Evolutionary conservation across 306 rosid genomes (phyloP).

Genomic region (Rubus idaeus): DNA sequence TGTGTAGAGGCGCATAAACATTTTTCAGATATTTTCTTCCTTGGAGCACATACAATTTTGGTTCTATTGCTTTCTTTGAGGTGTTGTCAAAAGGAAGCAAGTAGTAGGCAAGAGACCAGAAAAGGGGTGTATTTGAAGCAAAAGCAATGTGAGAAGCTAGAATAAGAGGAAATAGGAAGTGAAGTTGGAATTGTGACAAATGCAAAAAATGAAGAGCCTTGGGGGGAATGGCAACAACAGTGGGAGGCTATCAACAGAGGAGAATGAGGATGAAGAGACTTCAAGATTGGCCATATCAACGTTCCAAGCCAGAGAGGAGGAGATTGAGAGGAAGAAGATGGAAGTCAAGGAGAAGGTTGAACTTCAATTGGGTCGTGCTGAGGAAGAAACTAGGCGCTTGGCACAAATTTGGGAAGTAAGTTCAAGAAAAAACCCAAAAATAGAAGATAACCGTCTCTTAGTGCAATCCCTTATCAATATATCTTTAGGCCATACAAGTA

Average conservation of each 20-base stretch:
- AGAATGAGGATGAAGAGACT: slow-evolving; percentile 57
- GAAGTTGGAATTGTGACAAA: slow-evolving; percentile 14
- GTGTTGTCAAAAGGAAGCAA: slow-evolving; percentile 2
- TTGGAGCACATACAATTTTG: not conserved
- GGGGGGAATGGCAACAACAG: slow-evolving; percentile 53
- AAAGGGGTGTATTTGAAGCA: slow-evolving; percentile 11
- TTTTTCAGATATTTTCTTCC: not conserved
- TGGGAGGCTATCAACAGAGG: slow-evolving; percentile 59
- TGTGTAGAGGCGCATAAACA: not conserved
- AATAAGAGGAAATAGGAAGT: not conserved
- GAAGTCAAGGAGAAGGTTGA: slow-evolving; percentile 84
- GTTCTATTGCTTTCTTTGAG: not conserved
- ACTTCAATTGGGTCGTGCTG: slow-evolving; percentile 78
- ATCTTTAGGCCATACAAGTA: not conserved
- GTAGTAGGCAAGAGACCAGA: slow-evolving; percentile 10
- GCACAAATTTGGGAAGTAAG: slow-evolving; percentile 90
- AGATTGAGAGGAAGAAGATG: slow-evolving; percentile 85
- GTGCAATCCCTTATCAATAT: not conserved
- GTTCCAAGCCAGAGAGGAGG: slow-evolving; percentile 78
- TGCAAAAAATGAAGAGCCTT: slow-evolving; percentile 60
- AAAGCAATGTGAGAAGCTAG: slow-evolving; percentile 1
- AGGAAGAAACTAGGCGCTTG: slow-evolving; percentile 81
- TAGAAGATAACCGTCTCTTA: not conserved
- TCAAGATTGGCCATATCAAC: slow-evolving; percentile 60
- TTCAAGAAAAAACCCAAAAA: not conserved